Percentiles rank a stretch among this genome's conserved stretches.
These are phyloP conservation scores for Suhomyces ambrosiae DNA, from an alignment of 1,139 yeast species.

Conservation along the genomic window DNA sequence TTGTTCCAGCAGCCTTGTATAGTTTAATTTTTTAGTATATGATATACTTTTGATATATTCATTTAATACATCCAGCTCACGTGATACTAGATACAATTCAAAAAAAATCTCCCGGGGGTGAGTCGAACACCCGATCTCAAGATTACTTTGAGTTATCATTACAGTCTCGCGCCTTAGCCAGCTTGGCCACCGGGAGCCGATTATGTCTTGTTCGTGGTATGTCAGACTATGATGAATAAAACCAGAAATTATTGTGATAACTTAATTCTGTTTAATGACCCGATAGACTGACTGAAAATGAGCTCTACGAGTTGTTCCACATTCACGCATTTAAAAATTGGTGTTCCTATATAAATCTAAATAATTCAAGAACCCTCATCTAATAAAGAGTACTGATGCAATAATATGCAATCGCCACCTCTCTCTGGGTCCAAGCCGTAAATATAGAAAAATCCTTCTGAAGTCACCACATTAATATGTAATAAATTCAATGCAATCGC, in stretches of 20 bases:
- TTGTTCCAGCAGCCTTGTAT: too few species aligned
- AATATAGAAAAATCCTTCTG: conserved; percentile 84
- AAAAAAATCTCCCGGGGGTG: conserved; percentile 73
- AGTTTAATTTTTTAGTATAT: too few species aligned
- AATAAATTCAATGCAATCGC: conserved; percentile 51
- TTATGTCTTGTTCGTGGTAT: too few species aligned
- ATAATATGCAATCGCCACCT: conserved; percentile 89
- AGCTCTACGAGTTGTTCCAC: too few species aligned
- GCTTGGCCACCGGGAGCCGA: conserved; percentile 79
- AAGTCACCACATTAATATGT: conserved; percentile 77
- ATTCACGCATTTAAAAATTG: too few species aligned
- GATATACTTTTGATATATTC: neutral
- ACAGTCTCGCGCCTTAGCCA: conserved; percentile 85
- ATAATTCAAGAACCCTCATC: conserved; percentile 21
- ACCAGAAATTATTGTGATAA: too few species aligned
- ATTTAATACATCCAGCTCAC: too few species aligned
- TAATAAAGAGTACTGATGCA: conserved; percentile 64
- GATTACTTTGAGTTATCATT: conserved; percentile 56
- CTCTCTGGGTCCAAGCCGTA: conserved; percentile 85
- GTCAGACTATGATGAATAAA: too few species aligned
- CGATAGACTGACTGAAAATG: too few species aligned
- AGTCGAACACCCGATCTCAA: conserved; percentile 86
- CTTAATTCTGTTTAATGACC: too few species aligned
- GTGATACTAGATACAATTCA: conserved; percentile 19
- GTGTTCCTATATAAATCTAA: neutral